These are phyloP conservation scores for Ampelomyces quisqualis DNA, from an alignment of 2,329 filamentous ascomycete species.

Conservation along the genomic window DNA sequence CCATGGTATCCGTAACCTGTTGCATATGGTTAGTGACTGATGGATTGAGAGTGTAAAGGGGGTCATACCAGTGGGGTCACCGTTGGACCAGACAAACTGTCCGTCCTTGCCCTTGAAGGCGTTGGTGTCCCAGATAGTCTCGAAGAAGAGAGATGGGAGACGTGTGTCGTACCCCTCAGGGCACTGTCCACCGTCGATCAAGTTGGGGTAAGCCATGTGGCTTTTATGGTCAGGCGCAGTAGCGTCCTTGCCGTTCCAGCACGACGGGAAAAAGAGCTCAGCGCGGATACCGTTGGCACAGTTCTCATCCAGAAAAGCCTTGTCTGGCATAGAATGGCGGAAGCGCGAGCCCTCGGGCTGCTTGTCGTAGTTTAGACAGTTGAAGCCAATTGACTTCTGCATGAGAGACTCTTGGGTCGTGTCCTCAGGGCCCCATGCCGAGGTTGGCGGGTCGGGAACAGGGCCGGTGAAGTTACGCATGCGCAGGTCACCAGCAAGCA, in stretches of 20 bases:
- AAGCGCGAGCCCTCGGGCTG: conserved; percentile 71
- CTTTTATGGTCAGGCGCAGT: conserved; percentile 61
- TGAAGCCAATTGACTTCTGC: conserved; percentile 88
- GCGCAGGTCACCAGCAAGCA: conserved; percentile 66
- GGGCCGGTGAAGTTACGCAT: conserved; percentile 57
- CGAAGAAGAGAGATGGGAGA: conserved; percentile 61
- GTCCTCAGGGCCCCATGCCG: conserved; percentile 64
- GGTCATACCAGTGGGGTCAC: conserved; percentile 70
- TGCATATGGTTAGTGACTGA: conserved; percentile 14
- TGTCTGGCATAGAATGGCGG: conserved; percentile 79
- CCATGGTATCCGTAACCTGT: conserved; percentile 69
- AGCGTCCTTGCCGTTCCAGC: conserved; percentile 65
- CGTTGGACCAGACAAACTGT: conserved; percentile 68
- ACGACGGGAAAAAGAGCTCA: conserved; percentile 73
- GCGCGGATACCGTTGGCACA: conserved; percentile 77
- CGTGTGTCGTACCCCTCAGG: conserved; percentile 56
- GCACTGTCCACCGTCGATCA: conserved; percentile 57
- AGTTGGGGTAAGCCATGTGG: conserved; percentile 65
- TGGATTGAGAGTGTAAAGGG: neutral
- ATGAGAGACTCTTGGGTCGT: conserved; percentile 69
- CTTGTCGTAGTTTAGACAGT: conserved; percentile 80
- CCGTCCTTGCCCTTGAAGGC: conserved; percentile 54
- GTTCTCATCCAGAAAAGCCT: conserved; percentile 74
- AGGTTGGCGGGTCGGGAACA: conserved; percentile 68
- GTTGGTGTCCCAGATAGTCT: conserved; percentile 58